Base-by-base conservation (phyloP, 2,329 filamentous ascomycete species). In the Aspergillus novofumigatus region DNA sequence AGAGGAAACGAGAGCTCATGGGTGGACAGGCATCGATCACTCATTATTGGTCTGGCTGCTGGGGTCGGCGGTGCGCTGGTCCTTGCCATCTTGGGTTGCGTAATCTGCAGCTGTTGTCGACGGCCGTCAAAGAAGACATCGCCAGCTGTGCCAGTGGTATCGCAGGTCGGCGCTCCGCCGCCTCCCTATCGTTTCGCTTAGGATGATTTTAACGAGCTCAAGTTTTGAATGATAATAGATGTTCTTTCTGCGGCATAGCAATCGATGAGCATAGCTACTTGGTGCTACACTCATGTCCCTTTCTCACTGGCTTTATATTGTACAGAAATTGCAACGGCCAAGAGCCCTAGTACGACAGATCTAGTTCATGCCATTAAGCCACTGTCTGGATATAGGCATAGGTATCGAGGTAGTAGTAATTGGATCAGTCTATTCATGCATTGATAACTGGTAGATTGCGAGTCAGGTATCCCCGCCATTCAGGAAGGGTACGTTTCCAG, bases 381-480 rank as follows among this genome's bases (percentile, higher is more conserved):
- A 35, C 14, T 35, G 32, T 17, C 11, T 14, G 6, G 14, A 7
- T 4, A 3, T 35, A 14, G 11, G 29, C 4, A 32, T 32, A 2
- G 17, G 14, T 17, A n/a, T n/a, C n/a, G n/a, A n/a, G n/a, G 32
- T 17, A 35, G 11, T 17, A 14, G 11, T 14, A 17, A 35, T 4
- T 4, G 28, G 11, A 4, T 29, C 41, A 1, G 29, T 32, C 11
- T 14, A 32, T 38, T 38, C 6, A 47, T 26, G 44, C 44, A 25
- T 47, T 72, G 59, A 69, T 66, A 9, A 74, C 69, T 5, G 72
- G 72, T 21, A 74, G 51, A 55, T 73, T 73, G 11, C 72, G 67
- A 52, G 65, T 67, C 49, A 80, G 67, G 60, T 84, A 84, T 2
- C 78, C 81, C 3, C 76, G 71, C 82, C 83, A 86, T 56, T 74